Conservation (phyloP, 73 alveolate genomes). For the Tetrahymena thermophila region DNA sequence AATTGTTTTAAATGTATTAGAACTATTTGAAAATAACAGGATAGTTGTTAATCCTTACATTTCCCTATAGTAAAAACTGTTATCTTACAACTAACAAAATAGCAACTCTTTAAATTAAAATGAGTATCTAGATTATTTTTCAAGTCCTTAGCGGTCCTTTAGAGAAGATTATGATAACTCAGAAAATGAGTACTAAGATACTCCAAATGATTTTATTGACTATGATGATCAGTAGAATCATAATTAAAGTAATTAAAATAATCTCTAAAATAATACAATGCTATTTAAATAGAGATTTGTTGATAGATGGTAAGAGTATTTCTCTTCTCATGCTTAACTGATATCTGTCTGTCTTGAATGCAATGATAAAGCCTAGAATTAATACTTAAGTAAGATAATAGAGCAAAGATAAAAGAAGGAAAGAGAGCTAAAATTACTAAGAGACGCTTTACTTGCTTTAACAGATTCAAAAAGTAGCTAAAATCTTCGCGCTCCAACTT, state of each 20-base stretch:
- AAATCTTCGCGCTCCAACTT: neutral
- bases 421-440: neutral
- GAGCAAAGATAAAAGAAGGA: neutral
- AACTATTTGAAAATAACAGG: neutral
- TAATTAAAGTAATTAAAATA: neutral
- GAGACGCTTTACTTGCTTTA: neutral
- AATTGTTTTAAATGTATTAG: neutral
- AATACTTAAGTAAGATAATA: neutral
- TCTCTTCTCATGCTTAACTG: neutral
- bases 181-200: neutral
- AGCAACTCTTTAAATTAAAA: neutral
- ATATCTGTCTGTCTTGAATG: neutral
- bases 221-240: neutral
- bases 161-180: neutral
- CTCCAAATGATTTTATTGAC: neutral
- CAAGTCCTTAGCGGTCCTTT: neutral
- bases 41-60: neutral
- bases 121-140: neutral
- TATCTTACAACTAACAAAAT: neutral
- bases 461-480: neutral
- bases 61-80: neutral
- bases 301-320: neutral
- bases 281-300: neutral
- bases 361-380: neutral
- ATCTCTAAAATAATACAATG: neutral